Conservation (phyloP, 1,284 basidiomycete species). For the Erythrobasidium hasegawianum region DNA sequence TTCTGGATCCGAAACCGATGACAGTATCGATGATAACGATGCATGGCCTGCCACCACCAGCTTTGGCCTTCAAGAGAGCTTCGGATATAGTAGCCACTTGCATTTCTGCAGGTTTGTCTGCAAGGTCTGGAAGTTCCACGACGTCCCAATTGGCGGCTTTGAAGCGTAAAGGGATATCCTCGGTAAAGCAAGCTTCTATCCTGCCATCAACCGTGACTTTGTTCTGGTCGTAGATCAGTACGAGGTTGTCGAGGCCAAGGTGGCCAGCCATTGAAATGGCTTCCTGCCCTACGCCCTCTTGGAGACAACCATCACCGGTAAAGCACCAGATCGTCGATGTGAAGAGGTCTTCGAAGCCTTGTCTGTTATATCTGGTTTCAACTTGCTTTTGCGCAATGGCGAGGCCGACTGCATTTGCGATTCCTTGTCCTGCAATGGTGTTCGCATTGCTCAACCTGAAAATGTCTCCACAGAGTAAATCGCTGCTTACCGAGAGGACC, state of each 20-base stretch:
- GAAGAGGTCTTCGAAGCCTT: conserved; percentile 69
- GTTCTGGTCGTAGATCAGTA: conserved; percentile 84
- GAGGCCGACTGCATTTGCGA: conserved; percentile 85
- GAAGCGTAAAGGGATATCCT: conserved; percentile 84
- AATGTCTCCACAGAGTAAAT: too few species aligned
- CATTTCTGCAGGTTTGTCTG: too few species aligned
- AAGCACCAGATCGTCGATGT: conserved; percentile 92
- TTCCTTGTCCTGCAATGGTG: too few species aligned
- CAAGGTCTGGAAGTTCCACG: too few species aligned
- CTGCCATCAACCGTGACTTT: conserved; percentile 94
- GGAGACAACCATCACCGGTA: conserved; percentile 87
- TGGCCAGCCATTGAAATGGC: conserved; percentile 86
- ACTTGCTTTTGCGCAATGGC: conserved; percentile 90
- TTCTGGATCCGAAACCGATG: too few species aligned
- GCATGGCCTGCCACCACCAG: too few species aligned
- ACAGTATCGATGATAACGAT: too few species aligned
- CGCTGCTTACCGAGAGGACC: too few species aligned
- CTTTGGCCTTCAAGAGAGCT: too few species aligned
- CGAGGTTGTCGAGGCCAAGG: conserved; percentile 84
- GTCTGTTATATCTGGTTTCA: conserved; percentile 82
- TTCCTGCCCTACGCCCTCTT: conserved; percentile 89
- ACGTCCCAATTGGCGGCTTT: conserved; percentile 90
- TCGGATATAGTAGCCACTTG: too few species aligned
- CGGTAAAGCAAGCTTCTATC: conserved; percentile 86
- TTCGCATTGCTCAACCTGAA: too few species aligned